Percentiles rank a stretch among this genome's conserved stretches.
These are phyloP conservation scores for Nemophila menziesii DNA, from an alignment of 257 asterid genomes.

Conservation along the genomic window DNA sequence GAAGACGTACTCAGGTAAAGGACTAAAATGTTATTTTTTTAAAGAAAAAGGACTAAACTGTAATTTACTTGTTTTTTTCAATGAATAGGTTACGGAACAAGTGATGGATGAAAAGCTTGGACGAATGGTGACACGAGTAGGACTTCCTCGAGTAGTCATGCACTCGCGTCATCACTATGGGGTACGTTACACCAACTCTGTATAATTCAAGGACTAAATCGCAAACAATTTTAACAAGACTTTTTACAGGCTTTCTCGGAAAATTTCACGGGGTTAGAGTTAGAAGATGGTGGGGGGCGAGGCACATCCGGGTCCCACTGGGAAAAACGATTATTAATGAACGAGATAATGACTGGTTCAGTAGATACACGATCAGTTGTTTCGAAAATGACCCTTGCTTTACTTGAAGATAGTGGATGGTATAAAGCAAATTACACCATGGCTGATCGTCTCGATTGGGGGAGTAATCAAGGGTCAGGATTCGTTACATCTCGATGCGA, in stretches of 20 bases:
- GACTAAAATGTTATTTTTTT: background rate
- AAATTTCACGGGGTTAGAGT: constrained; percentile 91
- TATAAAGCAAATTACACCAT: constrained; percentile 82
- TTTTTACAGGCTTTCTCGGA: constrained; percentile 67
- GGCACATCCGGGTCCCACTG: constrained; percentile 98
- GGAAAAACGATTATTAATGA: constrained; percentile 95
- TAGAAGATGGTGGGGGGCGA: constrained; percentile 98
- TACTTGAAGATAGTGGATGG: constrained; percentile 97
- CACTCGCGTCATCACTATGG: constrained; percentile 87
- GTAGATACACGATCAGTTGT: constrained; percentile 93
- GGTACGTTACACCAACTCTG: constrained; percentile 24
- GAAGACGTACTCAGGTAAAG: constrained; percentile 68
- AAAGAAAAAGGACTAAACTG: background rate
- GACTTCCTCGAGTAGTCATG: constrained; percentile 92
- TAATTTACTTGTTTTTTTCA: no score
- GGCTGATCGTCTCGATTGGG: constrained; percentile 96
- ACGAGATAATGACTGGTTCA: constrained; percentile 96
- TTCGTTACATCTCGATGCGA: constrained; percentile 77
- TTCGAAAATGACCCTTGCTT: constrained; percentile 90
- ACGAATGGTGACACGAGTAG: constrained; percentile 67
- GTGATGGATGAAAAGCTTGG: constrained; percentile 79
- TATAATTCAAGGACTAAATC: constrained; percentile 4
- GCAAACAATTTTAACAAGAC: constrained; percentile 4
- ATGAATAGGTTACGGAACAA: constrained; percentile 63
- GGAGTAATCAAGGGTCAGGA: constrained; percentile 75